phyloP scores from a whole-genome alignment of 2,329 filamentous ascomycete genomes.

The Aureobasidium sp. region DNA sequence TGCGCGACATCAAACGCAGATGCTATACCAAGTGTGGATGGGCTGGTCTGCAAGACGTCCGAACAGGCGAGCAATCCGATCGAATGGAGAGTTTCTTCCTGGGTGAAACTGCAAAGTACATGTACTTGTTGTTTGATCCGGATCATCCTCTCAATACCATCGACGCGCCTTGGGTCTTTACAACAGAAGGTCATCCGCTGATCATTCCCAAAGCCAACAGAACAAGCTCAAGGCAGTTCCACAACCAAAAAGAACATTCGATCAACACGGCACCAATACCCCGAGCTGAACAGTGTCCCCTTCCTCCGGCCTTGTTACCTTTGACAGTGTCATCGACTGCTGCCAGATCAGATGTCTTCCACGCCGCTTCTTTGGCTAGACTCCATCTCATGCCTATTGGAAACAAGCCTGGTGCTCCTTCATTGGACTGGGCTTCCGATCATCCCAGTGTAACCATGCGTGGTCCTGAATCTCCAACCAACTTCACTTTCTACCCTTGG shows the following conservation, averaged over 20 bases:
- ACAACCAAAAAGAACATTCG: conserved; percentile 1
- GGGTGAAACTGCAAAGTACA: conserved; percentile 90
- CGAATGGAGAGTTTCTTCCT: conserved; percentile 99
- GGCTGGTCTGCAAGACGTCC: conserved; percentile 62
- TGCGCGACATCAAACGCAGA: conserved; percentile 75
- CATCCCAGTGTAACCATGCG: conserved; percentile 48
- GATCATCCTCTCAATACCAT: conserved; percentile 79
- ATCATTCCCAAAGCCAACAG: conserved; percentile 54
- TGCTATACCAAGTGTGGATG: conserved; percentile 91
- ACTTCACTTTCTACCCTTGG: conserved; percentile 88
- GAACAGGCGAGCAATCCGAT: conserved; percentile 72
- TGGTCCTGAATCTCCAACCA: conserved; percentile 53
- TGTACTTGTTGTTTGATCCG: conserved; percentile 83
- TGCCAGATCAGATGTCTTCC: conserved; percentile 72
- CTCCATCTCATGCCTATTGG: conserved; percentile 62
- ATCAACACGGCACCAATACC: neutral
- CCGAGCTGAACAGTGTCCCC: conserved; percentile 46
- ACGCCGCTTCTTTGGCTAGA: conserved; percentile 76
- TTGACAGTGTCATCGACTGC: conserved; percentile 73
- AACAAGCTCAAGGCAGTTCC: conserved; percentile 44
- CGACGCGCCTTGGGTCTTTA: conserved; percentile 85
- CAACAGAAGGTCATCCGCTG: conserved; percentile 89
- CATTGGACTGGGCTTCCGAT: conserved; percentile 43
- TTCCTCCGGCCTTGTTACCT: conserved; percentile 48
- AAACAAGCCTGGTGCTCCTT: conserved; percentile 47